Evolutionary conservation across 441 rosid genomes (phyloP).

Genomic region (Oxalis stricta): DNA sequence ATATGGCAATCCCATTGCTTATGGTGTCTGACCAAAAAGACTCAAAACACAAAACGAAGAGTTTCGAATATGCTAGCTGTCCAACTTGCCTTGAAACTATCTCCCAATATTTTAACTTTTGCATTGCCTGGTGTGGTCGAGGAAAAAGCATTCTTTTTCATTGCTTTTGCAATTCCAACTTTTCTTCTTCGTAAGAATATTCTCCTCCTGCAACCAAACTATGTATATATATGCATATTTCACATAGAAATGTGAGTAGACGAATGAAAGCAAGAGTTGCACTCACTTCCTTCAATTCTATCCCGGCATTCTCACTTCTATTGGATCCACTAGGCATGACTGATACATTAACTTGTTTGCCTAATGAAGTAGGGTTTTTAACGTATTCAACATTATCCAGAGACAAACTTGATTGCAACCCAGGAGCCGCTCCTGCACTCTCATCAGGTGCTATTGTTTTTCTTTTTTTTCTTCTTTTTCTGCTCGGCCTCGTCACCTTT

Average conservation of each 20-base stretch:
- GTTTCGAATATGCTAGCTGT: background rate
- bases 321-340: conserved; percentile 31
- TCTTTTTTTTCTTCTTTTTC: conserved; percentile 76
- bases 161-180: conserved; percentile 40
- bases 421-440: conserved; percentile 28
- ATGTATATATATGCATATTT: conserved; percentile 4
- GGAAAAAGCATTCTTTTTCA: conserved; percentile 30
- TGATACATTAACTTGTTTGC: conserved; percentile 22
- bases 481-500: conserved; percentile 63
- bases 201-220: conserved; percentile 49
- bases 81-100: conserved; percentile 63
- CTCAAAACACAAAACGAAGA: background rate
- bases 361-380: conserved; percentile 36
- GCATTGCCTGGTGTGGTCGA: conserved; percentile 21
- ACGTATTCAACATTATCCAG: conserved; percentile 31
- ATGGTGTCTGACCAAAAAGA: too few relatives aligned
- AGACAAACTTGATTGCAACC: conserved; percentile 30
- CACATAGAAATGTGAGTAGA: too few relatives aligned
- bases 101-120: conserved; percentile 79
- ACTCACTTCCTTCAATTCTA: conserved; percentile 55
- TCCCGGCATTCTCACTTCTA: conserved; percentile 25
- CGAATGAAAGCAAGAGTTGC: too few relatives aligned
- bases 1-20: too few relatives aligned
- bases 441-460: conserved; percentile 32
- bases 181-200: conserved; percentile 28